A percentile compares a stretch with the other conserved stretches of the same genome.
These are phyloP conservation scores for Sclerotinia spermophila DNA, from an alignment of 2,329 filamentous ascomycete genomes.

Conservation along the genomic window DNA sequence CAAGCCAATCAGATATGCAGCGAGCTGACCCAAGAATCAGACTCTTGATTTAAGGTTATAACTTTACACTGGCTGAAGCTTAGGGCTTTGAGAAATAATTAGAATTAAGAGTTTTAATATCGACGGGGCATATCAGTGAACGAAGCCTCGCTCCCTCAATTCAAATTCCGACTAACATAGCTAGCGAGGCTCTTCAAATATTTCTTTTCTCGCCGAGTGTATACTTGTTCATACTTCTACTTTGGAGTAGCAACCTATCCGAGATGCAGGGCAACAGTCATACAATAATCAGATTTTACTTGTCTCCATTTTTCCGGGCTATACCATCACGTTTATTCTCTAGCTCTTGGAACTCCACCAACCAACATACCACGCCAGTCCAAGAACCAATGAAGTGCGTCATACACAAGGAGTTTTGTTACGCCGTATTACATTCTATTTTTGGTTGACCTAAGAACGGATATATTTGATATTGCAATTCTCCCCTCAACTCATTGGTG, in stretches of 20 bases:
- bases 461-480: not conserved
- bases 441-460: not conserved
- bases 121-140: not conserved
- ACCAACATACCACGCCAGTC: not conserved
- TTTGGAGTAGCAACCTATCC: not conserved
- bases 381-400: not conserved
- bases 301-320: constrained; percentile 7
- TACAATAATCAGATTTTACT: not conserved
- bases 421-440: constrained; percentile 12
- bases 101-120: not conserved
- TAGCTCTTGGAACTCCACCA: not conserved
- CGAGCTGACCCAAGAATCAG: not conserved
- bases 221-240: not conserved
- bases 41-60: not conserved
- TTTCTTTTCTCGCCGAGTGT: not conserved
- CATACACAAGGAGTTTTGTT: constrained; percentile 9
- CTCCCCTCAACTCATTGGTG: not conserved
- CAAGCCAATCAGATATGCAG: constrained; percentile 2
- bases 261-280: constrained; percentile 4
- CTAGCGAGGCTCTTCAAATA: not conserved
- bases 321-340: not conserved
- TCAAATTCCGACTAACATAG: not conserved
- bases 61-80: not conserved
- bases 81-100: too few relatives aligned
- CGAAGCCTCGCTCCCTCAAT: not conserved